Evolutionary conservation across 768 basidiomycete species (phyloP).

Genomic region (Suillus subluteus): DNA sequence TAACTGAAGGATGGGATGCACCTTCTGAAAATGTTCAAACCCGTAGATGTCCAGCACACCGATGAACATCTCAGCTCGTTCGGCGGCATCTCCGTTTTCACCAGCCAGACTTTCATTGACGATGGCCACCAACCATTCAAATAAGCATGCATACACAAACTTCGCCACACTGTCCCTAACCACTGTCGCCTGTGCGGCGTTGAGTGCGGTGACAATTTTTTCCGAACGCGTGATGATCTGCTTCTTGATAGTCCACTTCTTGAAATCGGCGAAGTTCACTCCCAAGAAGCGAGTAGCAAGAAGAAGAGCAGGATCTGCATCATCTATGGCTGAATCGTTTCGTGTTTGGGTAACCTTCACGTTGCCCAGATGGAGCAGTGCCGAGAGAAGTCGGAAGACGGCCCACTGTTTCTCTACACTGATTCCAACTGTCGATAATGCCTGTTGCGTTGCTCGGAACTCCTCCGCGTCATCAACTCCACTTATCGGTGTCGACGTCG

Average conservation of each 20-base stretch:
- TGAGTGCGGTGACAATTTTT: constrained; percentile 91
- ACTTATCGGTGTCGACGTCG: constrained; percentile 79
- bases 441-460: constrained; percentile 91
- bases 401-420: constrained; percentile 98
- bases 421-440: constrained; percentile 95
- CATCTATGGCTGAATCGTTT: constrained; percentile 82
- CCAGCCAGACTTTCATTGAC: constrained; percentile 97
- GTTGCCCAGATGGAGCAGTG: constrained; percentile 96
- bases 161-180: constrained; percentile 97
- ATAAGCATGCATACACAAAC: constrained; percentile 97
- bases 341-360: constrained; percentile 85
- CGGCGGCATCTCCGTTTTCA: constrained; percentile 90
- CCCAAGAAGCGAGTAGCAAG: constrained; percentile 90
- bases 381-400: constrained; percentile 91
- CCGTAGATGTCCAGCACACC: constrained; percentile 98
- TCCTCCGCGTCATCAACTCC: constrained; percentile 98
- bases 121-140: constrained; percentile 97
- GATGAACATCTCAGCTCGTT: constrained; percentile 96
- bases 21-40: constrained; percentile 97
- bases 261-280: constrained; percentile 89
- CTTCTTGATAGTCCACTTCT: constrained; percentile 98
- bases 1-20: constrained; percentile 23
- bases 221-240: constrained; percentile 93
- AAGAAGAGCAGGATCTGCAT: constrained; percentile 77
- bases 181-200: constrained; percentile 85